These are phyloP conservation scores for Alternaria brassicicola DNA, from an alignment of 2,329 filamentous ascomycete species.

Conservation along the genomic window DNA sequence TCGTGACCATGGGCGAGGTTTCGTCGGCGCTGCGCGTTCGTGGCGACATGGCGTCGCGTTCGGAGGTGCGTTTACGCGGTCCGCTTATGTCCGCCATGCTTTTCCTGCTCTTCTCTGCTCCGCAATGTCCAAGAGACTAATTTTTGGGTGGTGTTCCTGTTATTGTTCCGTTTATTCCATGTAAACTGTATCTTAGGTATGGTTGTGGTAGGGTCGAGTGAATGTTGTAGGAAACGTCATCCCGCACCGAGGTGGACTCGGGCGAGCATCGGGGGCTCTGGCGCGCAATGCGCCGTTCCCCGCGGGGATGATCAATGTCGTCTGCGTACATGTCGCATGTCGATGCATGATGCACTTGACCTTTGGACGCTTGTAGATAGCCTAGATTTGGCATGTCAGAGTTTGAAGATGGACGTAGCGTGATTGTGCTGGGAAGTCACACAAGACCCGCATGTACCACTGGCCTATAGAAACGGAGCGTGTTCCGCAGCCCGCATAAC, in stretches of 20 bases:
- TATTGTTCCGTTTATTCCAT: background rate
- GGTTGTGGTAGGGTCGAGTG: background rate
- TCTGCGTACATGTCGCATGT: background rate
- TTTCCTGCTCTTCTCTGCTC: background rate
- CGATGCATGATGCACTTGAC: background rate
- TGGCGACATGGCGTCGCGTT: constrained; percentile 3
- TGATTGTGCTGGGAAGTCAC: constrained; percentile 1
- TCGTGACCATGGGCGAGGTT: constrained; percentile 32
- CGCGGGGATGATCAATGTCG: background rate
- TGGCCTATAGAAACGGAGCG: constrained; percentile 6
- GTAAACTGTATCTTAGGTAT: background rate
- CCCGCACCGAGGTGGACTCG: background rate
- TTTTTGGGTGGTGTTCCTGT: background rate
- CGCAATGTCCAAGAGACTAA: background rate
- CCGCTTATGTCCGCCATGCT: constrained; percentile 4
- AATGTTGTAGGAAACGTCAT: constrained; percentile 2
- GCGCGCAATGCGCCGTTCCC: constrained; percentile 5
- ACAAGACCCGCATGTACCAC: background rate
- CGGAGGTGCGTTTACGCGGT: constrained; percentile 21
- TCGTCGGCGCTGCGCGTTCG: constrained; percentile 34
- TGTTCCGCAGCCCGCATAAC: constrained; percentile 3
- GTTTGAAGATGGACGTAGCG: background rate
- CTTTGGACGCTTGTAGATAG: background rate
- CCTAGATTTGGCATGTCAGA: background rate
- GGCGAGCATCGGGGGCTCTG: background rate